Conservation (phyloP, 179 eudicot genomes). For the Beta corolliflora region DNA sequence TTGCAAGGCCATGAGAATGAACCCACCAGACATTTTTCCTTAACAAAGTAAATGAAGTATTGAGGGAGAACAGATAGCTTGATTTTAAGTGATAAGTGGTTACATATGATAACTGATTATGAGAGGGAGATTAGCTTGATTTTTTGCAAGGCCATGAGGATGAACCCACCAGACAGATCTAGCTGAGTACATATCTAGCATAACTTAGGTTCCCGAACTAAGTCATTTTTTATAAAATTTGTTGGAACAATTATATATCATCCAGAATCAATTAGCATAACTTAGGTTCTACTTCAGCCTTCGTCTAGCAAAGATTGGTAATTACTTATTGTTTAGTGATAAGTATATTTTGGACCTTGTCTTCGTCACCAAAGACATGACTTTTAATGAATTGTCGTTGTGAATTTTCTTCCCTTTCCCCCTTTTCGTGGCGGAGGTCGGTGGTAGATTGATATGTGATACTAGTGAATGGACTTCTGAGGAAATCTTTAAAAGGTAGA, state of each 20-base stretch:
- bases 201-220: background rate
- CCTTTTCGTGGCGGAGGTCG: background rate
- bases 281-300: background rate
- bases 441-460: background rate
- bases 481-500: background rate
- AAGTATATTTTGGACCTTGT: background rate
- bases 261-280: background rate
- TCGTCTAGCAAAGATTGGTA: background rate
- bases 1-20: too few relatives aligned
- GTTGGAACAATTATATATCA: background rate
- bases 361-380: background rate
- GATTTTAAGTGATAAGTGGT: too few relatives aligned
- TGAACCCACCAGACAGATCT: background rate
- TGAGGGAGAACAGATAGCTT: background rate
- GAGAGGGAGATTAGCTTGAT: too few relatives aligned
- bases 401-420: background rate
- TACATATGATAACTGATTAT: too few relatives aligned
- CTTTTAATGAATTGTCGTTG: background rate
- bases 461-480: too few relatives aligned
- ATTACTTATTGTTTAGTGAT: background rate
- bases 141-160: too few relatives aligned
- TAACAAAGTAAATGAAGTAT: too few relatives aligned
- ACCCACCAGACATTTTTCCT: background rate
- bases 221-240: background rate
- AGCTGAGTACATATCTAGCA: background rate